Conservation (phyloP, 139 green algal genomes). For the Deuterostichococcus epilithicus region DNA sequence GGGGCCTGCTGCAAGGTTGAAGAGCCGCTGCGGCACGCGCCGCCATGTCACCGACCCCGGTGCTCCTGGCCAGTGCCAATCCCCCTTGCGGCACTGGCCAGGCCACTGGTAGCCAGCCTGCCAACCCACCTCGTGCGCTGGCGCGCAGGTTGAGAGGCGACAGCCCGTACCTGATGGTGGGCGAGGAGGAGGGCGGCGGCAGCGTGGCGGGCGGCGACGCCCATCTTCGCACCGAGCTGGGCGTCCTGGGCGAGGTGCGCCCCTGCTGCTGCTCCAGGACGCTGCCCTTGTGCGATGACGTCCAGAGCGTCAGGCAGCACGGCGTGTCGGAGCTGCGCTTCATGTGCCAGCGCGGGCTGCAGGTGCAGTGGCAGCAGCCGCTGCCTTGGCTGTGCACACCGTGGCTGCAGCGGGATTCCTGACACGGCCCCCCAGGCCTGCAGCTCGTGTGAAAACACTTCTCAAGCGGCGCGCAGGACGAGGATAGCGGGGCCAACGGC, state of each 20-base stretch:
- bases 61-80: background rate
- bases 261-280: too few relatives aligned
- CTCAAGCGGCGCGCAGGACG: background rate
- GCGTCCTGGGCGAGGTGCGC: background rate
- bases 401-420: too few relatives aligned
- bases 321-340: too few relatives aligned
- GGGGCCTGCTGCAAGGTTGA: background rate
- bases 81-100: background rate
- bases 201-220: background rate
- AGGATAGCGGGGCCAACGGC: background rate
- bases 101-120: background rate
- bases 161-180: conserved; percentile 46
- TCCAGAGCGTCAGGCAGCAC: too few relatives aligned
- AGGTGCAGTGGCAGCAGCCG: too few relatives aligned
- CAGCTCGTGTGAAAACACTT: too few relatives aligned
- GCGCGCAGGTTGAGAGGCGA: conserved; percentile 29
- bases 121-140: background rate
- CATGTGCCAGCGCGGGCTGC: too few relatives aligned
- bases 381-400: too few relatives aligned
- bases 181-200: conserved; percentile 15
- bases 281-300: too few relatives aligned
- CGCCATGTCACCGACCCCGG: background rate
- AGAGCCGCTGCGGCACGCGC: too few relatives aligned
- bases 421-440: too few relatives aligned
- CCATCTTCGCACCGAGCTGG: background rate